Conservation (phyloP, 768 basidiomycete species). For the Amanita subjunquillea region DNA sequence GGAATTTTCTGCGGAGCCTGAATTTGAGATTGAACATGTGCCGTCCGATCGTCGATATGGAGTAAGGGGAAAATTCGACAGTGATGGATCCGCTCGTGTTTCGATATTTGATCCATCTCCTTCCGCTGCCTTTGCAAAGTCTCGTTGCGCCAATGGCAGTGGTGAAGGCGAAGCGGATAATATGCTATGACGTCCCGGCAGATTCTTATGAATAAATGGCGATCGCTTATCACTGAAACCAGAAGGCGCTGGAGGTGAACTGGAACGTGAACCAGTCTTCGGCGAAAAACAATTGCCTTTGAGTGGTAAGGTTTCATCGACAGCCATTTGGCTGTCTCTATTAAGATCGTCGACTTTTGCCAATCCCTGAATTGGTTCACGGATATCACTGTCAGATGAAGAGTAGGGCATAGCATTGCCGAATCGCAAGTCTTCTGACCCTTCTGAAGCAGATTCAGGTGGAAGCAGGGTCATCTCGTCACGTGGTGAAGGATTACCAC, state of each 20-base stretch:
- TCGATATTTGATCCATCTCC: neutral
- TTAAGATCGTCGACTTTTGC: too few species aligned
- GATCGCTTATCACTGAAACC: neutral
- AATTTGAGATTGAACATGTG: neutral
- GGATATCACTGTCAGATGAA: neutral
- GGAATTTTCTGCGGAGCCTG: too few species aligned
- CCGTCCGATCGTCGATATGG: too few species aligned
- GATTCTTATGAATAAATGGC: too few species aligned
- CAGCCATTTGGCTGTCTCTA: neutral
- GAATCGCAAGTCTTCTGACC: neutral
- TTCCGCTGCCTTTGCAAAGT: neutral
- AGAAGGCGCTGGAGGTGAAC: neutral
- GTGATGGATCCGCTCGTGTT: neutral
- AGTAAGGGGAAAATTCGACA: neutral
- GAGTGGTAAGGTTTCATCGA: neutral
- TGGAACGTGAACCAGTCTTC: neutral
- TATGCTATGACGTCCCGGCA: too few species aligned
- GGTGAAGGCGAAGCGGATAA: neutral
- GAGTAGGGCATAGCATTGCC: neutral
- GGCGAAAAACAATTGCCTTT: neutral
- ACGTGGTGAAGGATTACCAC: neutral
- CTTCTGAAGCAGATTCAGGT: slow-evolving; percentile 1
- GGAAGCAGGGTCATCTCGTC: neutral
- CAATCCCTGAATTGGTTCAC: neutral
- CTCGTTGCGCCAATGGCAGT: neutral